These are phyloP conservation scores for Curvularia hawaiiensis DNA, from an alignment of 2,329 filamentous ascomycete species.

Conservation along the genomic window DNA sequence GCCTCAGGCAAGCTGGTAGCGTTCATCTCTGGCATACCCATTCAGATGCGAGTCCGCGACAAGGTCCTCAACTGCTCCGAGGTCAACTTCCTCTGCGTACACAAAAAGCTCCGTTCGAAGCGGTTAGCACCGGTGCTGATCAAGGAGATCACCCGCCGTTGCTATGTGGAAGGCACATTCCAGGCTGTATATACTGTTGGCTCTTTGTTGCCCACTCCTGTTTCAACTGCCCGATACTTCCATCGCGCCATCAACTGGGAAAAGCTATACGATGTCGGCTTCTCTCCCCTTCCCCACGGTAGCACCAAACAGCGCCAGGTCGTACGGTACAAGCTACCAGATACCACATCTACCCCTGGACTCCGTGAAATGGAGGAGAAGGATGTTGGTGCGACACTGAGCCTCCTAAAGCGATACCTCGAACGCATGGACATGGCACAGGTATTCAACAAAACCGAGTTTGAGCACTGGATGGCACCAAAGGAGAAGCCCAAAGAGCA, in stretches of 20 bases:
- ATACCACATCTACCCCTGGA: constrained; percentile 72
- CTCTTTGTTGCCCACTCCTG: constrained; percentile 85
- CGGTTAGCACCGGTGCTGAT: constrained; percentile 92
- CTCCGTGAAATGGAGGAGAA: constrained; percentile 79
- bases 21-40: constrained; percentile 93
- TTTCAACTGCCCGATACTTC: constrained; percentile 94
- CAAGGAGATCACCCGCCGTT: constrained; percentile 94
- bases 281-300: constrained; percentile 82
- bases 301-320: constrained; percentile 88
- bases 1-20: constrained; percentile 87
- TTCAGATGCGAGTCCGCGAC: constrained; percentile 78
- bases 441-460: constrained; percentile 77
- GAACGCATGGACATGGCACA: constrained; percentile 83
- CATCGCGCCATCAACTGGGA: constrained; percentile 94
- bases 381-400: constrained; percentile 77
- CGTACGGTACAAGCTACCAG: constrained; percentile 82
- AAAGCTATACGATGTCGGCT: constrained; percentile 93
- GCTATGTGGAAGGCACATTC: constrained; percentile 84
- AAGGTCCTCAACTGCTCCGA: constrained; percentile 80
- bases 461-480: constrained; percentile 85
- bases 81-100: constrained; percentile 97
- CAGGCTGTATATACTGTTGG: constrained; percentile 97
- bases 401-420: constrained; percentile 77
- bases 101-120: constrained; percentile 96
- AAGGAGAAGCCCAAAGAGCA: constrained; percentile 65